phyloP scores from a whole-genome alignment of 2,329 filamentous ascomycete species.

The Coniella vitis region DNA sequence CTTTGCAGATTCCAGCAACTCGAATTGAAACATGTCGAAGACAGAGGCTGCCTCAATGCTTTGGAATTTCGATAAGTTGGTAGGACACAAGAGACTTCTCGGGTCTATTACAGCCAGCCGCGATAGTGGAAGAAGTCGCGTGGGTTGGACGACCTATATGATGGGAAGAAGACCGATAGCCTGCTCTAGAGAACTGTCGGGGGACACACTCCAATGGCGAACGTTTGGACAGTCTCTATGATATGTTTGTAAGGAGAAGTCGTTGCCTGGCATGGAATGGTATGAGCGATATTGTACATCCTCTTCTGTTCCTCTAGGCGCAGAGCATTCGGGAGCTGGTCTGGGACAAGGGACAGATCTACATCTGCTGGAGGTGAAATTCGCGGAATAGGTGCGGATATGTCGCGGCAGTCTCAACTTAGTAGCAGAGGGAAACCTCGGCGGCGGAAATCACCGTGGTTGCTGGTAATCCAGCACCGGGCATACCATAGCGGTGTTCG shows the following conservation, averaged over 20 bases:
- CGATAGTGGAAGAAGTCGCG: constrained; percentile 3
- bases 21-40: constrained; percentile 80
- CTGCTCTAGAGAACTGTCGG: not conserved
- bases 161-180: not conserved
- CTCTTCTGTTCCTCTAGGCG: no score
- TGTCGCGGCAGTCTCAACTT: no score
- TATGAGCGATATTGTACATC: no score
- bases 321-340: no score
- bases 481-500: not conserved
- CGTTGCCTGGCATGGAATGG: no score
- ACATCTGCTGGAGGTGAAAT: no score
- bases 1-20: constrained; percentile 75
- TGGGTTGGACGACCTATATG: constrained; percentile 10
- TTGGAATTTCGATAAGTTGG: constrained; percentile 63
- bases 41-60: constrained; percentile 74
- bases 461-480: not conserved
- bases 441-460: not conserved
- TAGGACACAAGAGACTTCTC: constrained; percentile 6
- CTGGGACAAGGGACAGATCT: no score
- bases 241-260: no score
- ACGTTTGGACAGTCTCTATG: no score
- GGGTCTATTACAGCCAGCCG: not conserved
- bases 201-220: no score
- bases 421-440: not conserved
- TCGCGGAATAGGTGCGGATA: no score